Conservation (phyloP, 208 protist genomes). For the Leishmania braziliensis region DNA sequence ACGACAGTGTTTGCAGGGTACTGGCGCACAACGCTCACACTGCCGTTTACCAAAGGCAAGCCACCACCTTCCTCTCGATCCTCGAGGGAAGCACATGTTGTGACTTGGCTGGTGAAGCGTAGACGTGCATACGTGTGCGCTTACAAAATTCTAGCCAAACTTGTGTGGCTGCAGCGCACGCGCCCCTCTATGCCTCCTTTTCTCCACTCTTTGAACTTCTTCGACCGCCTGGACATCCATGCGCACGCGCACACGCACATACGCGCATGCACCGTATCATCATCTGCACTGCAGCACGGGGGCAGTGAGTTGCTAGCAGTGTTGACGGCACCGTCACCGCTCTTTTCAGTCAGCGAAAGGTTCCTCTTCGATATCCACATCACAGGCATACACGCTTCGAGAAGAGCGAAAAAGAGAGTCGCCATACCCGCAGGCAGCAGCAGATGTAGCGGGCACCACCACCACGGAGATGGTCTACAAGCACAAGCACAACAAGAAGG, state of each 20-base stretch:
- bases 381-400: too few species aligned
- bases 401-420: neutral
- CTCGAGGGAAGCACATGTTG: neutral
- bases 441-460: neutral
- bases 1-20: neutral
- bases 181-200: neutral
- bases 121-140: neutral
- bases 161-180: neutral
- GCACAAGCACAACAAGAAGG: constrained; percentile 29
- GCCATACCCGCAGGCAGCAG: neutral
- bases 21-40: neutral
- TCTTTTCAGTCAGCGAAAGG: neutral
- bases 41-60: neutral
- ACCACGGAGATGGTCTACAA: constrained; percentile 21
- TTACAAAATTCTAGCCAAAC: neutral
- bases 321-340: neutral
- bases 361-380: neutral
- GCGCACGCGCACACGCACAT: neutral
- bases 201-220: neutral
- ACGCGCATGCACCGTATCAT: neutral
- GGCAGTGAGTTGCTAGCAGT: neutral
- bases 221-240: neutral
- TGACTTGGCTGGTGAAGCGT: neutral
- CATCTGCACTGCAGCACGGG: neutral
- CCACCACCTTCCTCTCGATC: neutral